Conservation (phyloP, 306 rosid species). For the Erythrophleum fordii region DNA sequence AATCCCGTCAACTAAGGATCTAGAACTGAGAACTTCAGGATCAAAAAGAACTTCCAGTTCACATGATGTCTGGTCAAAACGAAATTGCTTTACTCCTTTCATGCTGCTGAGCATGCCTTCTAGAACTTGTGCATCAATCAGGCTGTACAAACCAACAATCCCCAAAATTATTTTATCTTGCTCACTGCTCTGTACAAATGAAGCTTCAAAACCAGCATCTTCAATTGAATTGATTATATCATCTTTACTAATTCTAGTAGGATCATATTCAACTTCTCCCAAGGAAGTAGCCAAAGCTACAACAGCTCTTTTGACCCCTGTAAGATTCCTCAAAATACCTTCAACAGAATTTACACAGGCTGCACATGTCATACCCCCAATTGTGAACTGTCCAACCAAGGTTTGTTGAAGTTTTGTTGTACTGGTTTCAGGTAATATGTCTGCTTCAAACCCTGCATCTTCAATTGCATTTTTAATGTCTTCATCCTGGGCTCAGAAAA, state of each 20-base stretch:
- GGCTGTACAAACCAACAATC: constrained; percentile 69
- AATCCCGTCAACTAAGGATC: constrained; percentile 87
- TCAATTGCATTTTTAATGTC: constrained; percentile 88
- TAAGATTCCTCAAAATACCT: constrained; percentile 75
- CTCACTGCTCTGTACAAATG: constrained; percentile 83
- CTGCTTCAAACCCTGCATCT: constrained; percentile 99
- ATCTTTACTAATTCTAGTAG: constrained; percentile 69
- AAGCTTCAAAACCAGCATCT: constrained; percentile 93
- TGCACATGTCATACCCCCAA: constrained; percentile 99
- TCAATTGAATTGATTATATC: constrained; percentile 88
- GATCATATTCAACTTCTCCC: constrained; percentile 95
- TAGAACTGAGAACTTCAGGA: constrained; percentile 80
- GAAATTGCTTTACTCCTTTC: constrained; percentile 76
- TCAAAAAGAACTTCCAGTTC: constrained; percentile 80
- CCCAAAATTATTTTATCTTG: constrained; percentile 76
- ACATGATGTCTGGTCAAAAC: constrained; percentile 60
- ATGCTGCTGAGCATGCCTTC: constrained; percentile 68
- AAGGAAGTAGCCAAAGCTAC: constrained; percentile 93
- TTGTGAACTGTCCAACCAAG: constrained; percentile 81
- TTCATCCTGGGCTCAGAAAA: constrained; percentile 65
- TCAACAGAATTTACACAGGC: constrained; percentile 98
- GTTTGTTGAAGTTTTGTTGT: constrained; percentile 61
- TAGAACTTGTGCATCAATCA: constrained; percentile 63
- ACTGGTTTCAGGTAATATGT: constrained; percentile 77
- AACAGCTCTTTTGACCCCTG: constrained; percentile 88